Base-by-base conservation (phyloP, 768 basidiomycete genomes). In the Lentinula edodes region DNA sequence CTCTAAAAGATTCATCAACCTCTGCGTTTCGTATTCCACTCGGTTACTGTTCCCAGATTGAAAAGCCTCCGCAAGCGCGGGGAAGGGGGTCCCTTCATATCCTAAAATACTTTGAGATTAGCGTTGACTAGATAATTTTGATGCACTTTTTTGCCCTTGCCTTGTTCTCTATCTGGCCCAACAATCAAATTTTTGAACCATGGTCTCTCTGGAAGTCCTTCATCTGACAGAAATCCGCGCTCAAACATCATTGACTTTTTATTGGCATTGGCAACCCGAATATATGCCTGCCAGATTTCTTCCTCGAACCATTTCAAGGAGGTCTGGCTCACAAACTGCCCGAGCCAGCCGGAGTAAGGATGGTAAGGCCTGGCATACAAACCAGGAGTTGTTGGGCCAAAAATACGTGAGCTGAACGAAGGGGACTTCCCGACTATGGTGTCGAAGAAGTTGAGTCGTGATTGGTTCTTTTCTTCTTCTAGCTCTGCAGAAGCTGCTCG, bases 51-150 rank as follows among this genome's bases (percentile, higher is more conserved):
- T 85, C 78, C 34, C 82, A 78, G 66, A 95, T 80, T 48, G 46
- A 9, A 48, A 10, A 0, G 91, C 83, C 69, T 95, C 93, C 0
- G 87, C 88, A 35, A 95, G 74, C 15, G 80, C 91, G 1, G 92
- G 93, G 63, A 94, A 78, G 0, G 91, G 91, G 0, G 92, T 93
- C 2, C 91, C 90, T 6, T 91, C 91, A 67, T 92, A 91, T 5
- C 90, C 89, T 90, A 36, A 5, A 36, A 6, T 6, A 10, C 15
- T n/a, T 35, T 0, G 15, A 34, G 2, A 16, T 39, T 53, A 35
- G 18, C 28, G 32, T 28, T 53, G 28, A 20, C 13, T 52, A n/a
- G 35, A 23, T 6, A 12, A 18, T n/a, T 52, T 36, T 20, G 23
- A 9, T 53, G 32, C 38, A 35, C 10, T 9, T n/a, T 7, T 16